Percentiles rank a stretch among this genome's conserved stretches.
Conservation (phyloP, 768 basidiomycete genomes). For the Tulasnella sp. region DNA sequence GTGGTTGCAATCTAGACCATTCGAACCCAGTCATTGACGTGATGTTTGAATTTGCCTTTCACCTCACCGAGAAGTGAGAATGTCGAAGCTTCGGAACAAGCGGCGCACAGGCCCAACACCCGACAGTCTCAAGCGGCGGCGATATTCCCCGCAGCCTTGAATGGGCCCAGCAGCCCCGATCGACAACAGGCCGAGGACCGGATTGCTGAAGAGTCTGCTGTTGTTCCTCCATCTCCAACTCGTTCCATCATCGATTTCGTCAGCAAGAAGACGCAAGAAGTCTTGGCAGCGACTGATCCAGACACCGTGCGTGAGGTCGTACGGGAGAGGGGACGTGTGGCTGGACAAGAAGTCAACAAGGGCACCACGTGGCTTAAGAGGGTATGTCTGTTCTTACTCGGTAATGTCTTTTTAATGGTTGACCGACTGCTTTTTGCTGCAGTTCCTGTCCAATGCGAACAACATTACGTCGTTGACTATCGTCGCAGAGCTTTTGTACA, state of each 20-base stretch:
- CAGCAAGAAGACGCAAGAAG: constrained; percentile 15
- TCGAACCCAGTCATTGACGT: constrained; percentile 33
- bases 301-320: constrained; percentile 14
- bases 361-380: too few species aligned
- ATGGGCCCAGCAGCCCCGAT: background rate
- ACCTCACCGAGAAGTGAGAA: constrained; percentile 28
- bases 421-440: background rate
- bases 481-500: constrained; percentile 41
- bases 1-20: background rate
- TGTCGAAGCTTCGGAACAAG: too few species aligned
- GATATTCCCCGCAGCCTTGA: background rate
- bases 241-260: constrained; percentile 23
- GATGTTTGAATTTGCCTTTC: too few species aligned
- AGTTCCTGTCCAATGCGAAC: constrained; percentile 55
- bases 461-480: constrained; percentile 50
- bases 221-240: constrained; percentile 23
- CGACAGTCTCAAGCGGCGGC: background rate
- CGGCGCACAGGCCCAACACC: too few species aligned
- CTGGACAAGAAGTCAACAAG: background rate
- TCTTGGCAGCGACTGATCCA: constrained; percentile 15
- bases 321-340: constrained; percentile 6
- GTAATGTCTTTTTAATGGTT: constrained; percentile 25
- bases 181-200: background rate
- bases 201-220: background rate
- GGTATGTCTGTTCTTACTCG: constrained; percentile 22